Evolutionary conservation across 176 grass and related monocot species (phyloP).

Genomic region (Oryza glumipatula): DNA sequence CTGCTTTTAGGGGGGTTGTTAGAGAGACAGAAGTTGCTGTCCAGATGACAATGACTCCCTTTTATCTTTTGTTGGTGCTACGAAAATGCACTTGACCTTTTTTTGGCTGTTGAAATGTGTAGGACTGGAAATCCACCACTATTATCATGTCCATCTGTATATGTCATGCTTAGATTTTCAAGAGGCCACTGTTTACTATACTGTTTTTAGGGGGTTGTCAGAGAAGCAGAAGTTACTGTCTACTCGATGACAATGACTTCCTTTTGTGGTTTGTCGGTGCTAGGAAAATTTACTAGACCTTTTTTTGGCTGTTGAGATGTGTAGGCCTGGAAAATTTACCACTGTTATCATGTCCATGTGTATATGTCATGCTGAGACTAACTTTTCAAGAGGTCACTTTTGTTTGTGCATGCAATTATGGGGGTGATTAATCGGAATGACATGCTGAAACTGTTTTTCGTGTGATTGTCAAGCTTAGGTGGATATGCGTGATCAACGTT

Average conservation of each 20-base stretch:
- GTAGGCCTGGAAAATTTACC: not conserved
- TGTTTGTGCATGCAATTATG: not conserved
- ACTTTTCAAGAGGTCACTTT: not conserved
- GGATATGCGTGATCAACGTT: not conserved
- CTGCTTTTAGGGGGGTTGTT: not conserved
- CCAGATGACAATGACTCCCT: not conserved
- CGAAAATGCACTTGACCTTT: not conserved
- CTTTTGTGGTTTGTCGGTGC: not conserved
- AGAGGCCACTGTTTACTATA: not conserved
- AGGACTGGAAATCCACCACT: not conserved
- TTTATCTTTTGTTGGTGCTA: not conserved
- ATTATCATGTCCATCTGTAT: not conserved
- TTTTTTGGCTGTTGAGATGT: not conserved
- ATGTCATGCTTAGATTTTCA: too few species aligned
- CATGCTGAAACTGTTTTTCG: not conserved
- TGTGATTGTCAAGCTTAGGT: not conserved
- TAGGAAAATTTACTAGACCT: not conserved
- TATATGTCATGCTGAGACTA: not conserved
- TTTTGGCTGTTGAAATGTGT: not conserved
- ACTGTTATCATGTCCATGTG: not conserved
- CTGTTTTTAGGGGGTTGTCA: not conserved
- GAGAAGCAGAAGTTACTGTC: not conserved
- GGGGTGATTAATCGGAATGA: not conserved
- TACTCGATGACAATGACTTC: not conserved
- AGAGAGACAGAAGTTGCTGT: not conserved